Conservation (phyloP, 2,329 filamentous ascomycete species). For the Chalara sp. region DNA sequence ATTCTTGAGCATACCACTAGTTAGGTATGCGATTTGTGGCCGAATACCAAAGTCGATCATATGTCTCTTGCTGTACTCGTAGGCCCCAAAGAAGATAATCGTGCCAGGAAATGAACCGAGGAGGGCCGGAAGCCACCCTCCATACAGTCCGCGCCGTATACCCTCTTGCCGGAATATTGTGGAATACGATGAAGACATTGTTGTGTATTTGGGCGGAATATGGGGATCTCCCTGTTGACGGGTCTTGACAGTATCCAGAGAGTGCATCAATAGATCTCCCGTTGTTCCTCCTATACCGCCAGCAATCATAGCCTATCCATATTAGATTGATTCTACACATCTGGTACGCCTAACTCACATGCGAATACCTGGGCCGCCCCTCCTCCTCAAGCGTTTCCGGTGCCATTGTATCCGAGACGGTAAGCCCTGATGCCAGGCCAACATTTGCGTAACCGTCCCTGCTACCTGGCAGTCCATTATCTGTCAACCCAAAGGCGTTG, state of each 20-base stretch:
- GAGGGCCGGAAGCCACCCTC: slow-evolving; percentile 87
- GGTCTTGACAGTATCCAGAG: slow-evolving; percentile 96
- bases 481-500: slow-evolving; percentile 26
- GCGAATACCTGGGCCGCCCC: slow-evolving; percentile 53
- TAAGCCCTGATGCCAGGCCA: slow-evolving; percentile 18
- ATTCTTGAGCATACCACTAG: slow-evolving; percentile 54
- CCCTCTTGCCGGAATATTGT: slow-evolving; percentile 94
- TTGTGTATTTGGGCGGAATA: slow-evolving; percentile 86
- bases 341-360: slow-evolving; percentile 41
- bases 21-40: slow-evolving; percentile 77
- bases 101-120: slow-evolving; percentile 91
- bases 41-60: slow-evolving; percentile 81
- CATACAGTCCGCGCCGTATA: slow-evolving; percentile 76
- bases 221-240: slow-evolving; percentile 94
- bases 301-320: slow-evolving; percentile 78
- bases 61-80: slow-evolving; percentile 88
- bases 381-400: slow-evolving; percentile 38
- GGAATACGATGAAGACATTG: slow-evolving; percentile 82
- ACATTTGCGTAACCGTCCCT: slow-evolving; percentile 25
- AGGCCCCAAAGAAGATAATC: slow-evolving; percentile 90
- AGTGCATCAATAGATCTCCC: slow-evolving; percentile 98
- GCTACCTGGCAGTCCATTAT: slow-evolving; percentile 29
- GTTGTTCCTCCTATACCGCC: slow-evolving; percentile 88
- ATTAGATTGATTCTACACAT: slow-evolving; percentile 13
- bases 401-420: slow-evolving; percentile 22